Conservation (phyloP, 2,329 filamentous ascomycete species). For the Nemania sp. region DNA sequence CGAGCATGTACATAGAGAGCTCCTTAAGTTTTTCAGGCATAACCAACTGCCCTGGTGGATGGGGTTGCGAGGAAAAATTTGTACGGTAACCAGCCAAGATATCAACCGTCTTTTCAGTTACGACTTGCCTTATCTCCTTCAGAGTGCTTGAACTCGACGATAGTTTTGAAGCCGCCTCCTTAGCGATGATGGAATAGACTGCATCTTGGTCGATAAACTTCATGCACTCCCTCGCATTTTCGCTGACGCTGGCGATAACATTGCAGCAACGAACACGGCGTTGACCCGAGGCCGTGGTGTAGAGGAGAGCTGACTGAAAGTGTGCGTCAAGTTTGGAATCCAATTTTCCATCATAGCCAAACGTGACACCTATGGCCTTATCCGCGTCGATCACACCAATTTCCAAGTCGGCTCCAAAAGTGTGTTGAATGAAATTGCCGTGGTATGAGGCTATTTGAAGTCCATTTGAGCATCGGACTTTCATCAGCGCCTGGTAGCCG, state of each 20-base stretch:
- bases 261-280: conserved; percentile 92
- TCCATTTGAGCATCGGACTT: conserved; percentile 96
- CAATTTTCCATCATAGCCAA: conserved; percentile 96
- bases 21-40: conserved; percentile 96
- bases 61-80: conserved; percentile 79
- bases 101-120: conserved; percentile 92
- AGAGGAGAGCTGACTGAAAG: conserved; percentile 93
- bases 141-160: conserved; percentile 69
- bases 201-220: conserved; percentile 96
- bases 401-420: conserved; percentile 91
- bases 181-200: conserved; percentile 84
- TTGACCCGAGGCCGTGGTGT: conserved; percentile 89
- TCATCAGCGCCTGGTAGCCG: conserved; percentile 95
- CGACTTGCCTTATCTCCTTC: conserved; percentile 80
- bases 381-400: conserved; percentile 92
- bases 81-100: conserved; percentile 91
- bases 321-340: conserved; percentile 95
- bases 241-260: conserved; percentile 88
- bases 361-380: conserved; percentile 89
- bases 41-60: conserved; percentile 90
- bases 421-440: conserved; percentile 95
- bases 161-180: conserved; percentile 90
- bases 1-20: conserved; percentile 93
- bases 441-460: conserved; percentile 93
- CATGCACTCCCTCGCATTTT: conserved; percentile 81